phyloP scores from a whole-genome alignment of 192 early-diverging fungal species.

The Backusella tarrabulga region DNA sequence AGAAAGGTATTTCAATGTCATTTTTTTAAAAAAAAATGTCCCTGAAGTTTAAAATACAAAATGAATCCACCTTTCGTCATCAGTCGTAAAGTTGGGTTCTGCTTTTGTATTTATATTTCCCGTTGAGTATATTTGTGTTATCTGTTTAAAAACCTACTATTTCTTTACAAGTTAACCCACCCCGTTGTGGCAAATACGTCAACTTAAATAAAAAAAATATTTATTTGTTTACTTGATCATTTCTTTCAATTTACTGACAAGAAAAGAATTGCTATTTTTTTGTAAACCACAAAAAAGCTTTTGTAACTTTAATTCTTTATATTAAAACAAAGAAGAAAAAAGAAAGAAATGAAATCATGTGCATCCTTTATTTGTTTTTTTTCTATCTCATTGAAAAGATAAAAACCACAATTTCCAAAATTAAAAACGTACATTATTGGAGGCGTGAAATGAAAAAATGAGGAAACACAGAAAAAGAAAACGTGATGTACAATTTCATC shows the following conservation, averaged over 20 bases:
- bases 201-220: background rate
- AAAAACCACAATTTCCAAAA: slow-evolving; percentile 3
- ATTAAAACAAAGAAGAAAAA: slow-evolving; percentile 5
- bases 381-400: background rate
- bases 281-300: background rate
- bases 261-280: background rate
- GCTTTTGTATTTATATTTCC: slow-evolving; percentile 1
- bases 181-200: background rate
- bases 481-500: background rate
- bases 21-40: background rate
- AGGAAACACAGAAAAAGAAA: slow-evolving; percentile 9
- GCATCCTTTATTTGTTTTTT: slow-evolving; percentile 3
- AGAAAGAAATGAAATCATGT: background rate
- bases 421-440: background rate
- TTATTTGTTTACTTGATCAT: background rate
- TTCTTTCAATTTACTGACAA: background rate
- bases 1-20: background rate
- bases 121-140: slow-evolving; percentile 1
- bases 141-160: background rate
- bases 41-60: background rate
- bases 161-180: slow-evolving; percentile 5
- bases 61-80: background rate
- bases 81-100: background rate
- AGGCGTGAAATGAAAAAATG: slow-evolving; percentile 5
- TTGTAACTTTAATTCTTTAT: background rate